A percentile compares a stretch with the other conserved stretches of the same genome.
Evolutionary conservation across 345 rosid species (phyloP).

Genomic region (Eucalyptus viminalis): DNA sequence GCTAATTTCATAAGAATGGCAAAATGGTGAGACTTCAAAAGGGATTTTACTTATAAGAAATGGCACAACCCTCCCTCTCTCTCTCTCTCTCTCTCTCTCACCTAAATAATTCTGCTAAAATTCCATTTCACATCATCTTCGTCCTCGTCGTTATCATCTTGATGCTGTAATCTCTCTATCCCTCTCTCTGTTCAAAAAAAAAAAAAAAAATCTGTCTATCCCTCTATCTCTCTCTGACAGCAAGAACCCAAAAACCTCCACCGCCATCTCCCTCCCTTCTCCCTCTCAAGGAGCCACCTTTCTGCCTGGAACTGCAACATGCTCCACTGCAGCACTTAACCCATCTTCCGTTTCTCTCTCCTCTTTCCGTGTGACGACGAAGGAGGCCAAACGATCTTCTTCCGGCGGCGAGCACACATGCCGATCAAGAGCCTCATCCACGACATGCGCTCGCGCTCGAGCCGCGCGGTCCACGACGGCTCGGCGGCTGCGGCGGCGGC

Average conservation of each 20-base stretch:
- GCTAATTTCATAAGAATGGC: neutral
- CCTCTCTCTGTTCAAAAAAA: neutral
- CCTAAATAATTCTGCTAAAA: neutral
- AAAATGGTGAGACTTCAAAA: neutral
- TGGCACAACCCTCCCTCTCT: neutral
- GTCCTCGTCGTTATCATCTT: neutral
- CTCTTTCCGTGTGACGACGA: neutral
- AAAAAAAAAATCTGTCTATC: neutral
- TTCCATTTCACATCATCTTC: neutral
- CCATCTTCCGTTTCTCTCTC: neutral
- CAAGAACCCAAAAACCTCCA: neutral
- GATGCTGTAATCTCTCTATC: neutral
- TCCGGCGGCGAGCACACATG: conserved; percentile 1
- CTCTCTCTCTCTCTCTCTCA: neutral
- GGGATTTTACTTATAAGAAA: neutral
- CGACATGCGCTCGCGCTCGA: conserved; percentile 39
- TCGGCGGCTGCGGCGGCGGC: neutral
- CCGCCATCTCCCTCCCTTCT: neutral
- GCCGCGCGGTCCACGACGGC: conserved; percentile 45
- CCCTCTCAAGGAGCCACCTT: neutral
- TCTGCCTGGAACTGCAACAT: neutral
- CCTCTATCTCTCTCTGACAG: neutral
- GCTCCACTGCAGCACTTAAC: neutral
- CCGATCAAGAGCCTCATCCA: conserved; percentile 25
- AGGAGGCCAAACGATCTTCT: neutral